These are phyloP conservation scores for Goffeauzyma gilvescens DNA, from an alignment of 768 basidiomycete genomes.

Conservation along the genomic window DNA sequence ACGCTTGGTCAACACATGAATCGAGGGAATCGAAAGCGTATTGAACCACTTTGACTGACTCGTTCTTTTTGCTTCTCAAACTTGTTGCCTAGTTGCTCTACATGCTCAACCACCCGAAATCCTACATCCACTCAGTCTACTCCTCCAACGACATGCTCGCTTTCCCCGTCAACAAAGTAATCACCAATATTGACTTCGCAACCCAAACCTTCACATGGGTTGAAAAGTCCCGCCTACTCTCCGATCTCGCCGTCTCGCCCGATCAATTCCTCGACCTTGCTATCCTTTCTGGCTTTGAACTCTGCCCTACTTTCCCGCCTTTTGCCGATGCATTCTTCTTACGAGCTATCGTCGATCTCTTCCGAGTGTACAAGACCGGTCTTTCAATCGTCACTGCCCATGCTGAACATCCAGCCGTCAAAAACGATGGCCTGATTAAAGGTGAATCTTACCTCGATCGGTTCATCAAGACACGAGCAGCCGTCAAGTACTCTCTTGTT, in stretches of 20 bases:
- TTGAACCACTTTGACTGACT: too few relatives aligned
- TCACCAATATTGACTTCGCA: slow-evolving; percentile 62
- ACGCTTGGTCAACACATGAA: too few relatives aligned
- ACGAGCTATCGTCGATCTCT: slow-evolving; percentile 52
- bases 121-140: slow-evolving; percentile 85
- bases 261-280: slow-evolving; percentile 91
- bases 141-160: slow-evolving; percentile 77
- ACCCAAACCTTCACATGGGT: slow-evolving; percentile 59
- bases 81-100: slow-evolving; percentile 57
- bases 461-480: slow-evolving; percentile 70
- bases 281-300: slow-evolving; percentile 76
- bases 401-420: slow-evolving; percentile 56
- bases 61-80: too few relatives aligned
- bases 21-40: too few relatives aligned
- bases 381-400: slow-evolving; percentile 9
- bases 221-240: slow-evolving; percentile 57
- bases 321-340: slow-evolving; percentile 27
- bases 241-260: slow-evolving; percentile 46
- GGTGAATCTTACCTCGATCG: slow-evolving; percentile 59
- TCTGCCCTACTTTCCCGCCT: slow-evolving; percentile 38
- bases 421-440: slow-evolving; percentile 36
- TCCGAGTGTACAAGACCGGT: slow-evolving; percentile 81
- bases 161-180: slow-evolving; percentile 54
- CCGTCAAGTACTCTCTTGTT: slow-evolving; percentile 80
- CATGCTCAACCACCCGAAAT: slow-evolving; percentile 76